Evolutionary conservation across 495 filamentous ascomycete species (phyloP).

Genomic region (Aspergillus homomorphus): DNA sequence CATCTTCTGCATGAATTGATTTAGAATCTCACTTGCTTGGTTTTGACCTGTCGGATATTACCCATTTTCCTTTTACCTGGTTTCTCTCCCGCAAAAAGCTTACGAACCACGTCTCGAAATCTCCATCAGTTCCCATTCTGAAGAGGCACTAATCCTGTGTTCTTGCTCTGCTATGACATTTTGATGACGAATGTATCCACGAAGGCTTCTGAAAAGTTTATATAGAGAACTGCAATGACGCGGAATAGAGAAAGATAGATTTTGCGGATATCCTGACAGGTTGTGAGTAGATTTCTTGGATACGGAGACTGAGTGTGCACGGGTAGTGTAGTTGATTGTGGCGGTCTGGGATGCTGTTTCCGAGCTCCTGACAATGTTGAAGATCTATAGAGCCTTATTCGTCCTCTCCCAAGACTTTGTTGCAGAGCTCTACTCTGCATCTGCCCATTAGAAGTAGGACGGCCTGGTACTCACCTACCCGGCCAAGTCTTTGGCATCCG

Average conservation of each 20-base stretch:
- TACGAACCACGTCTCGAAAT: neutral
- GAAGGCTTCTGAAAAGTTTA: slow-evolving; percentile 27
- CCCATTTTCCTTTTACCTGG: slow-evolving; percentile 6
- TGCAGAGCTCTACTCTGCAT: too few relatives aligned
- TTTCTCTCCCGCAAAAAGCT: slow-evolving; percentile 6
- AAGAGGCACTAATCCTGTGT: neutral
- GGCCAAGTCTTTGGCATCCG: too few relatives aligned
- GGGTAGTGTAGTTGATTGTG: too few relatives aligned
- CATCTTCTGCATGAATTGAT: slow-evolving; percentile 8
- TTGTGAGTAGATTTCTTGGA: too few relatives aligned
- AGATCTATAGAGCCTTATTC: too few relatives aligned
- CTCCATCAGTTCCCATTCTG: neutral
- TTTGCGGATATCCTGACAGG: neutral
- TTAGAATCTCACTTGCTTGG: slow-evolving; percentile 7
- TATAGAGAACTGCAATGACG: slow-evolving; percentile 17
- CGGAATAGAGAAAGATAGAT: slow-evolving; percentile 12
- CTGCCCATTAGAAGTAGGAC: too few relatives aligned
- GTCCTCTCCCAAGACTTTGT: too few relatives aligned
- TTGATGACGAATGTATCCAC: slow-evolving; percentile 29
- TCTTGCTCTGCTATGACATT: slow-evolving; percentile 18
- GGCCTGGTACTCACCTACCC: too few relatives aligned
- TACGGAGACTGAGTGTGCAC: too few relatives aligned
- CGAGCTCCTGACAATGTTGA: too few relatives aligned
- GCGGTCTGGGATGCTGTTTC: too few relatives aligned
- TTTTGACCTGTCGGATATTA: slow-evolving; percentile 7